Evolutionary conservation across 305 asterid genomes (phyloP).

Genomic region (Fraxinus platypoda): DNA sequence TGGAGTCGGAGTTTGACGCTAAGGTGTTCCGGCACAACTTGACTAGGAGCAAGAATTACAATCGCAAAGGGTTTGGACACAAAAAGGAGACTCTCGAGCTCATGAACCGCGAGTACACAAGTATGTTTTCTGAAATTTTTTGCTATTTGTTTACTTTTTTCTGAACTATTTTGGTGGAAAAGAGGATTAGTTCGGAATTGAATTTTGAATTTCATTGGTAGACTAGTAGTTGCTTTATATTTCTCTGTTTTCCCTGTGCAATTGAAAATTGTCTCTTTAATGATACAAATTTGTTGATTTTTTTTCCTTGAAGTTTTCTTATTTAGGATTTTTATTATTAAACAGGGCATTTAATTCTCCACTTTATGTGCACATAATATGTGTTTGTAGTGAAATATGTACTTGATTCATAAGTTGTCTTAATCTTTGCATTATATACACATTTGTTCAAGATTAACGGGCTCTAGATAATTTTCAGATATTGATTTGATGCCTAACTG

Average conservation of each 20-base stretch:
- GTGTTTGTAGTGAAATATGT: background rate
- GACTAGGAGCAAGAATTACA: constrained; percentile 85
- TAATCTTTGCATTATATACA: background rate
- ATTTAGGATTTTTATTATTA: background rate
- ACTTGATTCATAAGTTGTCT: background rate
- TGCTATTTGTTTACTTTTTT: background rate
- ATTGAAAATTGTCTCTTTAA: background rate
- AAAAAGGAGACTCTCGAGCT: constrained; percentile 74
- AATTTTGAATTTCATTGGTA: background rate
- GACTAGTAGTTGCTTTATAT: background rate
- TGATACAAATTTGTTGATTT: background rate
- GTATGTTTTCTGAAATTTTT: constrained; percentile 35
- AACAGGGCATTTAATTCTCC: background rate
- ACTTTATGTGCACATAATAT: background rate
- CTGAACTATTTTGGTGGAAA: background rate
- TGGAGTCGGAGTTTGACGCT: constrained; percentile 63
- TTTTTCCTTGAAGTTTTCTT: background rate
- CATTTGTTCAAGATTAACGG: background rate
- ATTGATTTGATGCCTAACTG: constrained; percentile 2
- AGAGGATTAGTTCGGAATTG: background rate
- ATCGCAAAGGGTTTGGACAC: constrained; percentile 89
- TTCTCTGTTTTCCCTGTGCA: background rate
- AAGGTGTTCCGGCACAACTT: constrained; percentile 78
- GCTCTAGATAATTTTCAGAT: background rate
- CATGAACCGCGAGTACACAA: constrained; percentile 75